Base-by-base conservation (phyloP, 495 filamentous ascomycete species). In the Lasiosphaeriaceae sp. region DNA sequence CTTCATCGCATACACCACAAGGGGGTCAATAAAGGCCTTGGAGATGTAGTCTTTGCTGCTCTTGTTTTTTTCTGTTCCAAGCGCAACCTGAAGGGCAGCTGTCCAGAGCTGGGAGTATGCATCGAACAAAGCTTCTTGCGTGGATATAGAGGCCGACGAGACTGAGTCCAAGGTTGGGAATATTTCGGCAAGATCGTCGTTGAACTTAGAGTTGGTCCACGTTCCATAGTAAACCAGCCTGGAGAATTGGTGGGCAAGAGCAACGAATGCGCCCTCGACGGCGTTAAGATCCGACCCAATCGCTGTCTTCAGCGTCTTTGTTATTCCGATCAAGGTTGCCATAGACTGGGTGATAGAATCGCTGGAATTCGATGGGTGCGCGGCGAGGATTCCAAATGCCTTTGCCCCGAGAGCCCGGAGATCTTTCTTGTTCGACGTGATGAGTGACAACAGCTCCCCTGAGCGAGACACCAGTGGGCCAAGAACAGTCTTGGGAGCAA, bases 91-190 rank as follows among this genome's bases (percentile, higher is more conserved):
- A 6, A 87, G 74, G 0, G 77, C 78, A 34, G 86, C 89, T 2
- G 91, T 77, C 77, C 87, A 86, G 0, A 97, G 68, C 66, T 97
- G 88, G 3, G 86, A 83, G 56, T 96, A 73, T 11, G 87, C 81
- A 20, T 82, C 76, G 37, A 89, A 77, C 1, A 86, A 80, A 17
- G 74, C 69, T 50, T 78, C 74, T 53, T 74, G 75, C 3, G 74
- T 63, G 0, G 68, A 65, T 0, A 54, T 3, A 0, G 56, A 17
- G 2, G 29, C 19, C 6, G 58, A 61, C 2, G 62, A 60, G 14
- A 69, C 43, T 6, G 59, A 56, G 9, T 63, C 51, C 9, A 67
- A 47, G 1, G 60, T 29, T 1, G 66, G 70, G 7, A 72, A 67
- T 8, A 59, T 41, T 3, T 52, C 12, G n/a, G 26, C 20, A 5